Evolutionary conservation across 371 early-diverging fungal genomes (phyloP), one percentile per base, ranked within the genome.

Genomic region (Mortierella sp.): DNA sequence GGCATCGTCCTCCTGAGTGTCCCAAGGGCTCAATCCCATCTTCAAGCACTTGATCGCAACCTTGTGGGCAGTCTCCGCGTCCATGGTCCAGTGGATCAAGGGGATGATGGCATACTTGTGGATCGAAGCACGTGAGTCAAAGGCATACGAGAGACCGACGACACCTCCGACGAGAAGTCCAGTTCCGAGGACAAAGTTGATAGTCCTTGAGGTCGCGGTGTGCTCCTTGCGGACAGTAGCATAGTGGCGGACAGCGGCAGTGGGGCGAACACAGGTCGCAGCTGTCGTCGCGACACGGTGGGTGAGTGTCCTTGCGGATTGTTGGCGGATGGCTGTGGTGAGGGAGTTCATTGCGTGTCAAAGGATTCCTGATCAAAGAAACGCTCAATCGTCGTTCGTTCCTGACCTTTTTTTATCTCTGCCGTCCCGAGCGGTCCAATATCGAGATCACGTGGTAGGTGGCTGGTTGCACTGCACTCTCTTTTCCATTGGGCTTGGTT

Each of bases 1-100:
- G 21, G 83, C 78, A 34, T 87, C 86, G 71, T 93, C 92, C 11
- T 73, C 90, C 89, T 61, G 78, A 37, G 73, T 82, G 79, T 94
- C 95, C 61, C 79, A 75, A 34, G 95, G 94, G 26, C 80, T 82
- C 61, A 95, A 72, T 5, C 94, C 93, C 70, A 83, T 82, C 83
- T 91, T 92, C 10, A 92, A 90, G 26, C 87, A 14, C 87, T 82
- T 76, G 46, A 97, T 93, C 21, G 92, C 88, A 40, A 93, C 71
- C 82, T 88, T 88, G 83, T 97, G 97, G 13, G 94, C 93, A 0
- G 89, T 81, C 80, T 97, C 97, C 6, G 94, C 86, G 77, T 96
- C 96, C 71, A 93, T 75, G 37, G 91, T 67, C 61, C 75, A 83
- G 73, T 93, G 94, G 80, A 96, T 76, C 44, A 94, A n/a, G 8